Evolutionary conservation across 1,284 basidiomycete genomes (phyloP), one percentile per base, ranked within the genome.

Genomic region (Meira nashicola): DNA sequence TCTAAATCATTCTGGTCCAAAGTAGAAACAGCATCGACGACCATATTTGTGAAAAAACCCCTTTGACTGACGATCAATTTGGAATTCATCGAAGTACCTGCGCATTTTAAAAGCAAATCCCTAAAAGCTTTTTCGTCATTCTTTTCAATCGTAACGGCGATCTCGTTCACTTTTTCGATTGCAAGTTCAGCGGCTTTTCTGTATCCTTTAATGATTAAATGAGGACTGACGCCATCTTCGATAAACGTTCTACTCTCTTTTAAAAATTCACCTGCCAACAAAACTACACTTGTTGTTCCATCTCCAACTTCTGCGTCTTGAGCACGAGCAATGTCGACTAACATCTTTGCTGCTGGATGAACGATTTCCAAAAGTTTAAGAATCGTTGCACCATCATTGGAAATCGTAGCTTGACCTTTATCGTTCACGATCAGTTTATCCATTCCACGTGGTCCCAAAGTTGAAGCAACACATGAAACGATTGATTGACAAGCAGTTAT

Each of bases 1-100:
- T 99, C 92, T 51, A 98, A 84, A 74, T 96, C 92, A 50, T 89
- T 84, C 76, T 90, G 92, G 81, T 99, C 92, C 48, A 99, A 66
- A 37, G 67, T 62, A 39, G 59, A 52, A 47, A 99, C 92, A 43
- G 95, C 92, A 76, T 98, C 90, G 50, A 99, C 95, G 58, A 96
- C 95, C 93, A 99, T 98, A 68, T 90, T 87, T 37, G 92, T 89
- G 83, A 99, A 99, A 83, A 98, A 99, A 3, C 94, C 93, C 76
- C 95, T 96, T 82, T 97, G 92, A 41, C 92, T 92, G 79, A 97
- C 93, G 71, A 99, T 97, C 64, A 99, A 86, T 82, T 99, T 99
- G 64, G 93, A 97, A 19, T 94, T 97, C 94, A 99, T 97, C 43
- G 93, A 94, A 7, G 95, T 99, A 28, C 92, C 88, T 41, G 95